These are phyloP conservation scores for Populus deltoides DNA, from an alignment of 345 rosid genomes.

Conservation along the genomic window DNA sequence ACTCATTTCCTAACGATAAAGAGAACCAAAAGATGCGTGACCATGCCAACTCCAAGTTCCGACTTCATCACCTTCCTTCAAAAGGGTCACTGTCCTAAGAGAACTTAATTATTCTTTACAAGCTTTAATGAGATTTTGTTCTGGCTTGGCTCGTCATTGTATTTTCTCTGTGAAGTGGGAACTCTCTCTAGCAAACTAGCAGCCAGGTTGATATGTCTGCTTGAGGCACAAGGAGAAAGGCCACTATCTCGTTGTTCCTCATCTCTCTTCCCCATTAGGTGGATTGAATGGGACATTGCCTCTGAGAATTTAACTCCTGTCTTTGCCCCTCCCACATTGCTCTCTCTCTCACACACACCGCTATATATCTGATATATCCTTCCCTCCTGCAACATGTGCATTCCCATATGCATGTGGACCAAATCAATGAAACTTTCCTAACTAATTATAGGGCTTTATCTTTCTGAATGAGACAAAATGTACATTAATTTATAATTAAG, in stretches of 20 bases:
- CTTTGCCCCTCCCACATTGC: slow-evolving; percentile 26
- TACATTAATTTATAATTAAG: neutral
- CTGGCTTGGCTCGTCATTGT: neutral
- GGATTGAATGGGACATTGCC: slow-evolving; percentile 44
- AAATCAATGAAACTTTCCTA: neutral
- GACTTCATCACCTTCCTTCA: slow-evolving; percentile 9
- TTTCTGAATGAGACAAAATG: neutral
- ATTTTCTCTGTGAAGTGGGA: neutral
- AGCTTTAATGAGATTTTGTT: neutral
- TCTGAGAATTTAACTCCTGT: slow-evolving; percentile 25
- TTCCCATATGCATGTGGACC: slow-evolving; percentile 32
- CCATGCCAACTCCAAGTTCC: neutral
- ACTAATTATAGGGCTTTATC: neutral
- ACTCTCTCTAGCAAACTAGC: neutral
- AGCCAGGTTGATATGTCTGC: slow-evolving; percentile 12
- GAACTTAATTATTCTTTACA: slow-evolving; percentile 19
- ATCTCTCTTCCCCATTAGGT: slow-evolving; percentile 45
- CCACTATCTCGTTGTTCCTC: slow-evolving; percentile 47
- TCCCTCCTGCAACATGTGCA: slow-evolving; percentile 18
- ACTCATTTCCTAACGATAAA: no score
- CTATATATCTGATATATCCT: neutral
- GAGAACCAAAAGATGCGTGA: no score
- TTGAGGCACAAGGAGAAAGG: slow-evolving; percentile 27
- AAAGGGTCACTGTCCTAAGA: slow-evolving; percentile 28
- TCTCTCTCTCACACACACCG: neutral